Conservation (phyloP, 306 rosid species). For the Castanospermum australe region DNA sequence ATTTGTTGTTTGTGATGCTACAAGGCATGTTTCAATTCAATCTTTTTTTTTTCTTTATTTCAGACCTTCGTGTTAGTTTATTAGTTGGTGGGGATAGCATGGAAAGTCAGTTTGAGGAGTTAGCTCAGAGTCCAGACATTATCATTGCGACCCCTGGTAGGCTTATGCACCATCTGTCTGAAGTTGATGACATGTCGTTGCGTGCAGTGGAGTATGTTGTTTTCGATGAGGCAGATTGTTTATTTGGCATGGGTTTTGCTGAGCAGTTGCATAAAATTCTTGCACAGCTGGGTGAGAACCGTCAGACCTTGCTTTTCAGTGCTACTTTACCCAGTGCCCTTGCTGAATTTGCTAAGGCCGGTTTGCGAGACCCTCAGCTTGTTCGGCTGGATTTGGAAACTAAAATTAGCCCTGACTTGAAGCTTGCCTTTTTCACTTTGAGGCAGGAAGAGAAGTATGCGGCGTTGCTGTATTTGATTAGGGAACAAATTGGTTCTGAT, state of each 20-base stretch:
- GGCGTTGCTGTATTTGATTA: constrained; percentile 67
- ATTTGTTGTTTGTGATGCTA: neutral
- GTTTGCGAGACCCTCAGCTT: constrained; percentile 86
- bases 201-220: constrained; percentile 87
- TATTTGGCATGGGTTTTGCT: constrained; percentile 86
- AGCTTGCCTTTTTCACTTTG: constrained; percentile 72
- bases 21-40: neutral
- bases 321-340: constrained; percentile 92
- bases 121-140: constrained; percentile 79
- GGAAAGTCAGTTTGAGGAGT: constrained; percentile 88
- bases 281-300: constrained; percentile 72
- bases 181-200: constrained; percentile 86
- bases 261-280: constrained; percentile 89
- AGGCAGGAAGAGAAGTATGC: constrained; percentile 85
- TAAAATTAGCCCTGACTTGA: constrained; percentile 89
- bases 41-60: neutral
- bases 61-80: constrained; percentile 86
- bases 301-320: constrained; percentile 91
- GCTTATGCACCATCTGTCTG: constrained; percentile 92
- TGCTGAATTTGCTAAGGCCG: constrained; percentile 97
- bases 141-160: constrained; percentile 97
- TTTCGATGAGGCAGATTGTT: constrained; percentile 87
- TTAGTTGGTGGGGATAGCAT: constrained; percentile 96
- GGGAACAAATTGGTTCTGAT: constrained; percentile 72
- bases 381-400: constrained; percentile 87